Base-by-base conservation (phyloP, 345 rosid genomes). In the Citrus glauca region DNA sequence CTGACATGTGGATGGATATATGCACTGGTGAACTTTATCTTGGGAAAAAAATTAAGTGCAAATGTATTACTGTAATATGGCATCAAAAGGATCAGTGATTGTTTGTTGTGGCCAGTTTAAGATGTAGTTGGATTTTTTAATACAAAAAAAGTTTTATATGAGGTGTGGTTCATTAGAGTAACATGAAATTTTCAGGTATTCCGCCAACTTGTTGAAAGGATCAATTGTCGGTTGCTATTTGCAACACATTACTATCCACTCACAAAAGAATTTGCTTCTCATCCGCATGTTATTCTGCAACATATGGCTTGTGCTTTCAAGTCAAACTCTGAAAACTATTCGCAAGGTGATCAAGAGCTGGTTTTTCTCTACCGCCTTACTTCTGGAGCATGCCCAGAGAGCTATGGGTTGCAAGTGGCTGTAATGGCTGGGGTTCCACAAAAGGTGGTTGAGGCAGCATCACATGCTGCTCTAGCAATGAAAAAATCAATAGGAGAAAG, bases 191-290 rank as follows among this genome's bases (percentile, higher is more conserved):
- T 75, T 32, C 84, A 95, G 98, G 98, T 93, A 72, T 89, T 95
- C 65, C 93, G 99, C 77, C 93, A 95, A 84, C 91, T 95, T 57
- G 90, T 93, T n/a, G 98, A 95, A 80, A 91, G 89, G 78, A 90
- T 95, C 35, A 92, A 92, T 68, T 95, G 98, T 79, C 86, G 98
- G 38, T 82, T 95, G 81, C 90, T 93, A 73, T 93, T 95, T 70
- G 98, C 99, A 19, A 95, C 98, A 2, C 99, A 95, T 83, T 95
- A 95, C 79, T 98, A 93, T 77, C 94, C 98, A 0, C 97, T 95
- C 53, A 93, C 98, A 33, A 93, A 90, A 85, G 99, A 95, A 70
- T 95, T 95, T 72, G 89, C 91, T 67, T 87, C 96, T 77, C 97
- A 95, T 84, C 97, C 97, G 8, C 98, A 81, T 11, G 97, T 95